Evolutionary conservation across 2,329 filamentous ascomycete genomes (phyloP).

Genomic region (Colletotrichum spaethianum): DNA sequence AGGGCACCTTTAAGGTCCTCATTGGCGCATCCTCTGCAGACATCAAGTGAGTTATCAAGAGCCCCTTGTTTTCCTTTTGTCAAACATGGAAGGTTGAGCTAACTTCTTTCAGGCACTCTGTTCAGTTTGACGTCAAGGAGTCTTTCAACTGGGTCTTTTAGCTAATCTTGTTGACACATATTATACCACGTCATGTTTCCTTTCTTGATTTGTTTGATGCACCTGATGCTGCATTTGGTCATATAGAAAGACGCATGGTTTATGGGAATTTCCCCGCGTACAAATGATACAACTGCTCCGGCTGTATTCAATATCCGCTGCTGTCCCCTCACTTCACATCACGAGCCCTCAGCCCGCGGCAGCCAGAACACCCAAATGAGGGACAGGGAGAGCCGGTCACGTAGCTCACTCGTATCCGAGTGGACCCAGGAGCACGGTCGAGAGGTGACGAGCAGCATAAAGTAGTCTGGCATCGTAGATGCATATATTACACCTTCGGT

Average conservation of each 20-base stretch:
- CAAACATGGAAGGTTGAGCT: conserved; percentile 8
- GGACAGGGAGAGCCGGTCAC: neutral
- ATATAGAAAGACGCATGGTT: conserved; percentile 2
- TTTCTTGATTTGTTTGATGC: neutral
- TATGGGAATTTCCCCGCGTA: neutral
- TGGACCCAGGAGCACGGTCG: neutral
- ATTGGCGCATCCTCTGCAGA: conserved; percentile 75
- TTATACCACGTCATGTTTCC: neutral
- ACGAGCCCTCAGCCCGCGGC: neutral
- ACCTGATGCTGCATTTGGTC: neutral
- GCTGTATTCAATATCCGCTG: neutral
- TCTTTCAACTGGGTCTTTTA: conserved; percentile 78
- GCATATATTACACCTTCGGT: conserved; percentile 7
- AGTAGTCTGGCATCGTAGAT: neutral
- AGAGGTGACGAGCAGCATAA: neutral
- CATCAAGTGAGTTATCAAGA: conserved; percentile 59
- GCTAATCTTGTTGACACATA: neutral
- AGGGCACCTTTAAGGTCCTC: conserved; percentile 72
- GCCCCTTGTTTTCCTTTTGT: neutral
- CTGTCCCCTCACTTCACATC: neutral
- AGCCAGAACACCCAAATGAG: neutral
- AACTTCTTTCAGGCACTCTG: conserved; percentile 46
- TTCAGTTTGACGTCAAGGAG: conserved; percentile 71
- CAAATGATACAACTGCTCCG: neutral
- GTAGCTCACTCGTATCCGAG: neutral